Base-by-base conservation (phyloP, 768 basidiomycete genomes). In the Boletus patriciae region DNA sequence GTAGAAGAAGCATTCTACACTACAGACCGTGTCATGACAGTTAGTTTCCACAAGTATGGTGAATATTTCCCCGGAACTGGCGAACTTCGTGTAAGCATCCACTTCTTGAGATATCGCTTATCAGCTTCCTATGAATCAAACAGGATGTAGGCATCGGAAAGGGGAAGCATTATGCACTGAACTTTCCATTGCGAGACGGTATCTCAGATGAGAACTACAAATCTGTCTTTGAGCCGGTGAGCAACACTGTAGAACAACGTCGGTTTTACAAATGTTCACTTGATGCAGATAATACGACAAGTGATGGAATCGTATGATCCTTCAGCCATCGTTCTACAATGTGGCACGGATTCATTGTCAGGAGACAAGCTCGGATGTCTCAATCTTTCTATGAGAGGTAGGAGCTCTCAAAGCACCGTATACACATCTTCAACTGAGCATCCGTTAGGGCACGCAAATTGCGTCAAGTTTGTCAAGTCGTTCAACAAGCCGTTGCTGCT, bases 1-100 rank as follows among this genome's bases (percentile, higher is more conserved):
- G 97, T 99, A 23, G 97, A 99, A 70, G 97, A 99, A 73, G 97
- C 97, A 0, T 99, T 99, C 72, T 99, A 98, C 73, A 95, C 94
- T 4, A 98, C 97, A 21, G 96, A 99, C 70, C 83, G 97, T 43
- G 97, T 99, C 54, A 98, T 98, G 97, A 98, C 96, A 0, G 87
- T 87, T 67, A 94, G 92, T 64, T 97, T 98, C 74, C 97, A 99
- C 71, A 98, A 98, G 73, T 99, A 98, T 62, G 97, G 97, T 34
- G 97, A 99, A 73, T 99, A 90, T 73, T 99, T 99, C 73, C 97
- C 97, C 27, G 97, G 97, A 41, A 99, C 97, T 7, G 97, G 97
- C n/a, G 95, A 97, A 73, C 78, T 97, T 40, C 82, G 95, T 62
- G 92, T 92, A 67, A 62, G 85, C 69, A 33, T 29, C 19, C 50